These are phyloP conservation scores for Fonsecaea erecta DNA, from an alignment of 2,329 filamentous ascomycete species.

Conservation along the genomic window DNA sequence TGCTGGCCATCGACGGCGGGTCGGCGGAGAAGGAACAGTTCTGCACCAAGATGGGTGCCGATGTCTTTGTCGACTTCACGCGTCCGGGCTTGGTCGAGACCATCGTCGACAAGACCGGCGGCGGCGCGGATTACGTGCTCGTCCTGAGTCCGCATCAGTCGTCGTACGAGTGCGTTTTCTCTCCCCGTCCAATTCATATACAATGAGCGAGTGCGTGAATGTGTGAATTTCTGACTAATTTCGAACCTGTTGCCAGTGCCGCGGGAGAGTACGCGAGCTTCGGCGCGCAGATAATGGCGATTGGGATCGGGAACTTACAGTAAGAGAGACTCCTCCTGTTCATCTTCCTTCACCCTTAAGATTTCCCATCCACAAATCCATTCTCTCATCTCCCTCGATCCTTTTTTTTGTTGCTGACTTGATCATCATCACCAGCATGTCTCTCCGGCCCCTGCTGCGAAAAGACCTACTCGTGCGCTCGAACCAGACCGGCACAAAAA, in stretches of 20 bases:
- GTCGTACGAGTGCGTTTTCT: slow-evolving; percentile 18
- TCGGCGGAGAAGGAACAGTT: slow-evolving; percentile 11
- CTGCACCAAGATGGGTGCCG: slow-evolving; percentile 16
- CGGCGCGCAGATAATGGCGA: slow-evolving; percentile 23
- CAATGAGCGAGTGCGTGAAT: too few relatives aligned
- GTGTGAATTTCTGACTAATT: too few relatives aligned
- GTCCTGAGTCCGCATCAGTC: slow-evolving; percentile 24
- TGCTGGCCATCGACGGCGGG: slow-evolving; percentile 12
- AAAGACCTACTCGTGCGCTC: slow-evolving; percentile 18
- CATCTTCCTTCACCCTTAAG: too few relatives aligned
- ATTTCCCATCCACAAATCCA: neutral
- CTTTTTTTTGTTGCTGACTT: too few relatives aligned
- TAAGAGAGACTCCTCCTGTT: neutral
- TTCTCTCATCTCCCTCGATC: too few relatives aligned
- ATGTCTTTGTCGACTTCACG: slow-evolving; percentile 21
- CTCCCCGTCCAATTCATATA: neutral
- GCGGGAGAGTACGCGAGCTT: slow-evolving; percentile 20
- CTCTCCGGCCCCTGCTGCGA: slow-evolving; percentile 14
- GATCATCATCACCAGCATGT: too few relatives aligned
- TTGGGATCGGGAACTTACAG: slow-evolving; percentile 19
- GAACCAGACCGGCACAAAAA: slow-evolving; percentile 18
- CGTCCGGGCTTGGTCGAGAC: neutral
- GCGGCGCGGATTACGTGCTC: slow-evolving; percentile 20
- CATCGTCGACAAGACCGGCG: slow-evolving; percentile 6
- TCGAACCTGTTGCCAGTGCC: slow-evolving; percentile 12